phyloP scores from a whole-genome alignment of 768 basidiomycete genomes.

The Podaxis carcinomalis region DNA sequence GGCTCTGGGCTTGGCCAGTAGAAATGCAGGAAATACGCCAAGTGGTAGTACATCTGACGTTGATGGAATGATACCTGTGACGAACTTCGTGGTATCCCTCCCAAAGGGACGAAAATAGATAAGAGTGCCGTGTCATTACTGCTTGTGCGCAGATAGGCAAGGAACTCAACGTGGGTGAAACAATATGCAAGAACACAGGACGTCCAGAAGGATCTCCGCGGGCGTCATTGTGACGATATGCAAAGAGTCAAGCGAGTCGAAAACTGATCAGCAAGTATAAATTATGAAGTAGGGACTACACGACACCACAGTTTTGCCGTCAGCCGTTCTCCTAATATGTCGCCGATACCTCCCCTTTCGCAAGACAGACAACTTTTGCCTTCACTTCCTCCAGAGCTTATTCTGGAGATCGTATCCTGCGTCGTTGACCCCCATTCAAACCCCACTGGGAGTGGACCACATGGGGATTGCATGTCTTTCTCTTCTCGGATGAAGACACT shows the following conservation, averaged over 20 bases:
- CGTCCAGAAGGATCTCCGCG: background rate
- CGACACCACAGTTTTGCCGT: background rate
- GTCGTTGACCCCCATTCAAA: background rate
- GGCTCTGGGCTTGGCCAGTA: background rate
- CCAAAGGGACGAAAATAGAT: background rate
- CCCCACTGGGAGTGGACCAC: background rate
- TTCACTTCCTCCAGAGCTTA: background rate
- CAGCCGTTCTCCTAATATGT: background rate
- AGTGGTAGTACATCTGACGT: background rate
- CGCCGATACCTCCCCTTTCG: background rate
- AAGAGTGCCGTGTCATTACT: background rate
- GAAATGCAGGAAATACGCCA: background rate
- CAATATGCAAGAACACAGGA: background rate
- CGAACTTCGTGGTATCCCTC: background rate
- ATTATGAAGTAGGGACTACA: background rate
- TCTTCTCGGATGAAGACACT: background rate
- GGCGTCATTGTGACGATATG: background rate
- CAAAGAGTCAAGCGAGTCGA: background rate
- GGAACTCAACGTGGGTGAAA: background rate
- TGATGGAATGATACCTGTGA: background rate
- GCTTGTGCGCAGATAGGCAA: background rate
- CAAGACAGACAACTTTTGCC: background rate
- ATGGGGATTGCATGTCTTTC: background rate
- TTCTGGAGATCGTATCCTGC: background rate
- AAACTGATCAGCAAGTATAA: background rate